These are phyloP conservation scores for Dendrobium catenatum DNA, from an alignment of 106 monocot species.

Conservation along the genomic window DNA sequence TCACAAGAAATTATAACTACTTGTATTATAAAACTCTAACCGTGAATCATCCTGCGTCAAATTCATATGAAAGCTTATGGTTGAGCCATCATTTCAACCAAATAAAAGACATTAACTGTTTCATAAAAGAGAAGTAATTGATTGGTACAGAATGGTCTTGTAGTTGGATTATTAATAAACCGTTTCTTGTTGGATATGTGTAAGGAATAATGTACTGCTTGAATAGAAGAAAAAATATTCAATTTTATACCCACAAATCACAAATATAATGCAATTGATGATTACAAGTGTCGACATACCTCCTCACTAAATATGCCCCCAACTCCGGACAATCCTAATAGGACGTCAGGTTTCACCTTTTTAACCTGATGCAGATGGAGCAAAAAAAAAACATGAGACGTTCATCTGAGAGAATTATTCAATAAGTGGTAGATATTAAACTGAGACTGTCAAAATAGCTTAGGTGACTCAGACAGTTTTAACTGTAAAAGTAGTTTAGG, in stretches of 20 bases:
- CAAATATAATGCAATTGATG: background rate
- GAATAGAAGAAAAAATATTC: background rate
- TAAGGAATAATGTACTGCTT: background rate
- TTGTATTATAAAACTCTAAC: too few species aligned
- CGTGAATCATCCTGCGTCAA: too few species aligned
- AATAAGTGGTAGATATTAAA: background rate
- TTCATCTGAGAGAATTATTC: background rate
- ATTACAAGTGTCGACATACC: constrained; percentile 30
- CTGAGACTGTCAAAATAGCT: background rate
- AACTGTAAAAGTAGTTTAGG: background rate
- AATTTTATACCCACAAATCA: too few species aligned
- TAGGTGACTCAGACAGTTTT: too few species aligned
- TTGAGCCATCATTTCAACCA: background rate
- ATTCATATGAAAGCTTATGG: background rate
- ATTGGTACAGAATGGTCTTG: background rate
- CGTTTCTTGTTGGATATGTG: background rate
- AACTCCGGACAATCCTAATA: constrained; percentile 95
- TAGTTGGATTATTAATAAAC: background rate
- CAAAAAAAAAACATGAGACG: background rate
- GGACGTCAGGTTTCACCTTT: constrained; percentile 92
- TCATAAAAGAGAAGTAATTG: too few species aligned
- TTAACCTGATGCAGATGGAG: constrained; percentile 45
- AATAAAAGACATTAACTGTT: background rate
- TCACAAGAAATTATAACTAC: too few species aligned
- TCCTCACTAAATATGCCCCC: constrained; percentile 84